Base-by-base conservation (phyloP, 495 filamentous ascomycete species). In the Saxophila tyrrhenica region DNA sequence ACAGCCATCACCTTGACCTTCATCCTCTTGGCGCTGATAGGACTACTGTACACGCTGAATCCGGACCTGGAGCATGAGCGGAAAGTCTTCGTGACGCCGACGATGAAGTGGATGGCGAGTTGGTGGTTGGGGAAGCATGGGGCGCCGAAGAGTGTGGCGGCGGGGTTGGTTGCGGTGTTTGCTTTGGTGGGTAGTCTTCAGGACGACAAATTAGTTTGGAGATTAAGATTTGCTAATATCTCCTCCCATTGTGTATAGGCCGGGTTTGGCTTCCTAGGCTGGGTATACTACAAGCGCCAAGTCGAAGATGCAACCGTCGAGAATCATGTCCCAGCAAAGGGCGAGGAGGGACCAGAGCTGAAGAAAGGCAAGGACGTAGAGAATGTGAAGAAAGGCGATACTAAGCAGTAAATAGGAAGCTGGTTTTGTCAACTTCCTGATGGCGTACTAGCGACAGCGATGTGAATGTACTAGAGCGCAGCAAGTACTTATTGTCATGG, bases 351-450 rank as follows among this genome's bases (percentile, higher is more conserved):
- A 44, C 5, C 8, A 7, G 29, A 35, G 29, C 17, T 21, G 41
- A 44, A 44, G 41, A 44, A 44, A 44, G 41, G 41, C 7, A 44
- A 44, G 41, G 41, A 44, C 17, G 41, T 44, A 8, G 41, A 99
- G 65, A 79, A 85, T 65, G 78, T 76, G 9, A 84, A 81, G 68
- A 83, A 80, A 47, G 74, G 76, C 16, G 72, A 72, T 20, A 73
- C 79, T 17, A 78, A 44, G 19, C 41, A 44, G n/a, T 44, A 17
- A 44, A 17, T 9, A 7, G 29, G 29, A 5, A 35, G 29, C 29
- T 5, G 5, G 29, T 13, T 35, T 35, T 35, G 13, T 35, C 29
- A 13, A 35, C 29, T 35, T 35, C n/a, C n/a, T n/a, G n/a, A n/a
- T n/a, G n/a, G n/a, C n/a, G n/a, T n/a, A n/a, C n/a, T n/a, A n/a